A percentile compares a stretch with the other conserved stretches of the same genome.
phyloP scores from a whole-genome alignment of 306 rosid genomes.

The Echinosophora koreensis region DNA sequence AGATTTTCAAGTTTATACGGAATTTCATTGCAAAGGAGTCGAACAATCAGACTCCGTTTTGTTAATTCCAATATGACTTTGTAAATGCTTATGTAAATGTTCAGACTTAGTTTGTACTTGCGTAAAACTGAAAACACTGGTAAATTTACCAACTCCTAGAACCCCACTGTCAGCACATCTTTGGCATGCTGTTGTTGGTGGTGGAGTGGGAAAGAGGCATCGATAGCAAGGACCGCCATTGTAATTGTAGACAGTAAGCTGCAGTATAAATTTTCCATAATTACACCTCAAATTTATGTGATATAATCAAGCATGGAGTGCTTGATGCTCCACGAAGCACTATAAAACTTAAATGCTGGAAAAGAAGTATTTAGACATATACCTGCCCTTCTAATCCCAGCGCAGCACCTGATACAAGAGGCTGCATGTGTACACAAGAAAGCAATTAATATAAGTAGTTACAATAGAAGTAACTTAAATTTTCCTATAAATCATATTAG shows the following conservation, averaged over 20 bases:
- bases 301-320: background rate
- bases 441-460: conserved; percentile 42
- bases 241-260: conserved; percentile 95
- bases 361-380: conserved; percentile 16
- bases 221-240: conserved; percentile 91
- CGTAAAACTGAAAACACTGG: background rate
- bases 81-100: conserved; percentile 1
- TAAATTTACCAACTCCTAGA: conserved; percentile 84
- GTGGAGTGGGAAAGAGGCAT: conserved; percentile 94
- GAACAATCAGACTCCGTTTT: background rate
- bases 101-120: background rate
- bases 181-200: conserved; percentile 96
- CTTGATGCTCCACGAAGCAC: conserved; percentile 13
- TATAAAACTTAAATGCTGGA: background rate
- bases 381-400: conserved; percentile 99
- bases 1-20: background rate
- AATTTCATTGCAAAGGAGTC: background rate
- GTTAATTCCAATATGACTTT: background rate
- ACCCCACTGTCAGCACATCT: conserved; percentile 96
- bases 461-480: background rate
- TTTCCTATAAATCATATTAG: conserved; percentile 23
- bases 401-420: conserved; percentile 99
- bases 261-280: conserved; percentile 45
- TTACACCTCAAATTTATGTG: conserved; percentile 13
- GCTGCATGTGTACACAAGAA: conserved; percentile 63